Base-by-base conservation (phyloP, 352 stramenopile species). In the Phytophthora kernoviae region DNA sequence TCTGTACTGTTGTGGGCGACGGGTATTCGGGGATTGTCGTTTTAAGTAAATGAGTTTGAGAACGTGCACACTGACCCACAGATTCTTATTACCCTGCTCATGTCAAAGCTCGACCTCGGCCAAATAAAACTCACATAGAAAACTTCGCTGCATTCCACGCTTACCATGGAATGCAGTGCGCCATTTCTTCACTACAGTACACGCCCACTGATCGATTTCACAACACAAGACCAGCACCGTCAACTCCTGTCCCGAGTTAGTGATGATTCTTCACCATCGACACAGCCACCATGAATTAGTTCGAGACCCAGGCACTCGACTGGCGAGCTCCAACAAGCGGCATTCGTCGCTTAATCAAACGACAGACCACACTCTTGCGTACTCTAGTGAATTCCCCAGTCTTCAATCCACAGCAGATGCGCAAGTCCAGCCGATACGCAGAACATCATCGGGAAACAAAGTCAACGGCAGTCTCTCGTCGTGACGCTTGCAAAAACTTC, bases 341-440 rank as follows among this genome's bases (percentile, higher is more conserved):
- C 47, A 42, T 34, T 20, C 42, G 21, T 70, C 62, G 2, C 32
- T 66, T 10, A 43, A 40, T 34, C 37, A 48, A 7, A 33, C 17
- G 2, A 48, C 56, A 2, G 50, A 57, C 10, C 22, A 57, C 9
- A 27, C 48, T 15, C 15, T 65, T 15, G 39, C 39, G 2, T 37
- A 33, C 8, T 49, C 48, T 12, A 59, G 10, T 18, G 48, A 54
- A 3, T 51, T 44, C 11, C 15, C 47, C 12, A 56, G 11, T 30
- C 27, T 30, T 5, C 49, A 24, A 27, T n/a, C 41, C 10, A 44
- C 50, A 2, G 17, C 9, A 41, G 54, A 34, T 11, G 37, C 37
- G 10, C 56, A 66, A 42, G 41, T 70, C 17, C 43, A 54, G n/a
- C 56, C 62, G 10, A 24, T 49, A 34, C 17, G 47, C 3, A 55